These are phyloP conservation scores for Trametes cubensis DNA, from an alignment of 768 basidiomycete species.

Conservation along the genomic window DNA sequence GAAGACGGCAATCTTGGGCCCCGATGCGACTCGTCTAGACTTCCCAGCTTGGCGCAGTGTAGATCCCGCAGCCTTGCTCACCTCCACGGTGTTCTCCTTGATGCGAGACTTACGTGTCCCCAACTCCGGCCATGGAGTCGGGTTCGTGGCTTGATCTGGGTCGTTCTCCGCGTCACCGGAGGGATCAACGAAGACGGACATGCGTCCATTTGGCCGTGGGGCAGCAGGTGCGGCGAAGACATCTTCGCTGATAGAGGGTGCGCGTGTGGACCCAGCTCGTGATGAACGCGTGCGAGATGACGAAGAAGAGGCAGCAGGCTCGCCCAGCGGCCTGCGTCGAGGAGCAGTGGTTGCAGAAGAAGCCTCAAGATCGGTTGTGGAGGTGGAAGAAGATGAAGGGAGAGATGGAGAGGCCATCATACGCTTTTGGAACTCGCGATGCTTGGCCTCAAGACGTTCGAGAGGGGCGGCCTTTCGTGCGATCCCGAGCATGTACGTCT, in stretches of 20 bases:
- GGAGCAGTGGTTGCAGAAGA: conserved; percentile 34
- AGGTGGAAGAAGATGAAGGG: conserved; percentile 35
- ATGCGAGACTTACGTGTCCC: conserved; percentile 77
- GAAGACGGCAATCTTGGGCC: conserved; percentile 65
- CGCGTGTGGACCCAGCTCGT: conserved; percentile 34
- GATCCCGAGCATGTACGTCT: conserved; percentile 85
- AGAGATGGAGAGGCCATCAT: conserved; percentile 65
- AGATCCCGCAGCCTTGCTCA: conserved; percentile 67
- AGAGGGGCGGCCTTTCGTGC: conserved; percentile 79
- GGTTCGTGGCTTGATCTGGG: conserved; percentile 35
- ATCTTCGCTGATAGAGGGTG: conserved; percentile 31
- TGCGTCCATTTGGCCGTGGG: conserved; percentile 53
- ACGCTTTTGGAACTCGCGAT: conserved; percentile 88
- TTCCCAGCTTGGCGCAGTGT: conserved; percentile 65
- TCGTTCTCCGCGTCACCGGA: conserved; percentile 45
- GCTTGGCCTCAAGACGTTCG: conserved; percentile 75
- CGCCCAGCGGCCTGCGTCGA: conserved; percentile 48
- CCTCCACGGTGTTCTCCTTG: conserved; percentile 78
- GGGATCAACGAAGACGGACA: conserved; percentile 78
- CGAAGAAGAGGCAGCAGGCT: conserved; percentile 43
- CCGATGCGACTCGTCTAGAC: conserved; percentile 53
- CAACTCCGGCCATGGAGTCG: conserved; percentile 66
- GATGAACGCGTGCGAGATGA: conserved; percentile 26
- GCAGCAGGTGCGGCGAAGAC: conserved; percentile 37
- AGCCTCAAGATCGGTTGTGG: conserved; percentile 23